A percentile compares a stretch with the other conserved stretches of the same genome.
These are phyloP conservation scores for Linanthus parryae DNA, from an alignment of 148 eudicot genomes.

Conservation along the genomic window DNA sequence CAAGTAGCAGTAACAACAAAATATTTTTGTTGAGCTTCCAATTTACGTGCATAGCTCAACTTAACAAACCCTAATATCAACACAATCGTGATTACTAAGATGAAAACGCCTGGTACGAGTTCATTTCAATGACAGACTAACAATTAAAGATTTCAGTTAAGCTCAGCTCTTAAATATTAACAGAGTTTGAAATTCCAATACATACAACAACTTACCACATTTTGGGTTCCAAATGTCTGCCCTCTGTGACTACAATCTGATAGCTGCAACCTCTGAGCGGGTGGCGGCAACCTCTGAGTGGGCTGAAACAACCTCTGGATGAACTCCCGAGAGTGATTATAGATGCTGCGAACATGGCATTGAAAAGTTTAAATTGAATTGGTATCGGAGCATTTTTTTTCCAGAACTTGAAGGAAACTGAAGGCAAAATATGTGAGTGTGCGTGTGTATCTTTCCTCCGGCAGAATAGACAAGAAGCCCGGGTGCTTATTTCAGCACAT, in stretches of 20 bases:
- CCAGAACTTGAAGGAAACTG: neutral
- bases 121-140: neutral
- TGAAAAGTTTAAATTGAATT: neutral
- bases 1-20: no score
- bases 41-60: no score
- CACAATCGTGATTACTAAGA: no score
- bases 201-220: conserved; percentile 30
- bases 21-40: no score
- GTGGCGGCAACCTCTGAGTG: conserved; percentile 22
- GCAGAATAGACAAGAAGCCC: neutral
- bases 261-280: conserved; percentile 23
- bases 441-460: neutral
- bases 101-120: neutral
- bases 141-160: neutral
- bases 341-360: conserved; percentile 41
- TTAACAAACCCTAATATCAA: no score
- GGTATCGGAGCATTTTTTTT: neutral
- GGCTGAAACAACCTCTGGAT: conserved; percentile 31
- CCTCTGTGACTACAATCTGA: conserved; percentile 24
- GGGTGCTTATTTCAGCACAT: neutral
- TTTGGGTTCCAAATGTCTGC: conserved; percentile 20
- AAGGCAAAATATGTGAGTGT: neutral
- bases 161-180: neutral
- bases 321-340: conserved; percentile 50
- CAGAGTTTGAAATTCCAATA: neutral